Evolutionary conservation across 225 moss, liverwort and hornwort genomes (phyloP).

Genomic region (Pleurozium schreberi): DNA sequence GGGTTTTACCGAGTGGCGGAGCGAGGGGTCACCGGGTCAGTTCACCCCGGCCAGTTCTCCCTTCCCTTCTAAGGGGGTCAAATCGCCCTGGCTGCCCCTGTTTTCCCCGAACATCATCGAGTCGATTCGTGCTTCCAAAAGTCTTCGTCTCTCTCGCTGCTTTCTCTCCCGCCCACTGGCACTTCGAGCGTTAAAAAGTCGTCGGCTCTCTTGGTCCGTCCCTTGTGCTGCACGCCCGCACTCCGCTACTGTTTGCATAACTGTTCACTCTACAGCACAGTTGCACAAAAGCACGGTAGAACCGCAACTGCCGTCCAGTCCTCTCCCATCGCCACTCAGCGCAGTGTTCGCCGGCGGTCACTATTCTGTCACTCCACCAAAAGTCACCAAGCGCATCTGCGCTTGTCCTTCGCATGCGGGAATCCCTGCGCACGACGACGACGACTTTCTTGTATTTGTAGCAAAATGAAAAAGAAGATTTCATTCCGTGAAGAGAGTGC

Average conservation of each 20-base stretch:
- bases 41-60: too few relatives aligned
- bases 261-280: background rate
- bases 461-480: background rate
- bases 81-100: too few relatives aligned
- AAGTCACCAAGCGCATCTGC: background rate
- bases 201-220: background rate
- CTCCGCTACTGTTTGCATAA: background rate
- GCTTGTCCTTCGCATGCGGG: background rate
- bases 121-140: too few relatives aligned
- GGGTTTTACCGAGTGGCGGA: too few relatives aligned
- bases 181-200: background rate
- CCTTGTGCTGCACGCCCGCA: background rate
- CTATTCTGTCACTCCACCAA: background rate
- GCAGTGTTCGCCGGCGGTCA: background rate
- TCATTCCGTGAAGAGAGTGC: background rate
- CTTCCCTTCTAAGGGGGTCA: too few relatives aligned
- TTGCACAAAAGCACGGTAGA: background rate
- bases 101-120: too few relatives aligned
- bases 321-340: background rate
- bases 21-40: too few relatives aligned
- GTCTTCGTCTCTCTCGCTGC: background rate
- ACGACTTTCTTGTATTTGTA: background rate
- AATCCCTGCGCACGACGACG: background rate
- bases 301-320: background rate
- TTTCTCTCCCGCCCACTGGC: background rate